Percentiles rank a stretch among this genome's conserved stretches.
These are phyloP conservation scores for Kazachstania bromeliacearum DNA, from an alignment of 805 yeast genomes.

Conservation along the genomic window DNA sequence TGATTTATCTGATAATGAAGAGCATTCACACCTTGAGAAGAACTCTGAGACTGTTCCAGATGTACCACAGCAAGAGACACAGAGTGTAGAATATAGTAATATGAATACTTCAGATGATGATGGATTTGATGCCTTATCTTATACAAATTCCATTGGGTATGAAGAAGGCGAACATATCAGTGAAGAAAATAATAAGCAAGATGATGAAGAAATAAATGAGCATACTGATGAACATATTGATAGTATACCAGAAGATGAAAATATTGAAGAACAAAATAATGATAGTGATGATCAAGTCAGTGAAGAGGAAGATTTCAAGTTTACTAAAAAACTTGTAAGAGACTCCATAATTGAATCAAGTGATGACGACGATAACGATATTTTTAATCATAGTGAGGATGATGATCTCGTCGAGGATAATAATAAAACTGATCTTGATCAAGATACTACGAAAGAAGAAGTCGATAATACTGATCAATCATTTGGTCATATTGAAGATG, in stretches of 20 bases:
- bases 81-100: background rate
- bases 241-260: conserved; percentile 1
- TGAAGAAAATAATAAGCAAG: too few relatives aligned
- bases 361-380: conserved; percentile 8
- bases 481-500: too few relatives aligned
- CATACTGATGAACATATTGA: conserved; percentile 8
- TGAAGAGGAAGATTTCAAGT: conserved; percentile 9
- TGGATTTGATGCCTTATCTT: conserved; percentile 10
- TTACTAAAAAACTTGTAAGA: conserved; percentile 8
- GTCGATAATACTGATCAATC: too few relatives aligned
- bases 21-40: background rate
- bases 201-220: conserved; percentile 5
- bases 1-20: background rate
- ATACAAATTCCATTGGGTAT: conserved; percentile 7
- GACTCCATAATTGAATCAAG: conserved; percentile 13
- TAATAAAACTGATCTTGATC: background rate
- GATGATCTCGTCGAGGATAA: too few relatives aligned
- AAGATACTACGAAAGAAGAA: too few relatives aligned
- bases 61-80: background rate
- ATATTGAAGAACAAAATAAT: background rate
- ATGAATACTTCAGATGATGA: conserved; percentile 6
- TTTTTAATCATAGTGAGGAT: background rate
- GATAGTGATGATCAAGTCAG: conserved; percentile 7
- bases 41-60: background rate
- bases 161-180: conserved; percentile 2